Percentiles rank a stretch among this genome's conserved stretches.
Conservation (phyloP, 352 stramenopile genomes). For the Globisporangium paddicum region DNA sequence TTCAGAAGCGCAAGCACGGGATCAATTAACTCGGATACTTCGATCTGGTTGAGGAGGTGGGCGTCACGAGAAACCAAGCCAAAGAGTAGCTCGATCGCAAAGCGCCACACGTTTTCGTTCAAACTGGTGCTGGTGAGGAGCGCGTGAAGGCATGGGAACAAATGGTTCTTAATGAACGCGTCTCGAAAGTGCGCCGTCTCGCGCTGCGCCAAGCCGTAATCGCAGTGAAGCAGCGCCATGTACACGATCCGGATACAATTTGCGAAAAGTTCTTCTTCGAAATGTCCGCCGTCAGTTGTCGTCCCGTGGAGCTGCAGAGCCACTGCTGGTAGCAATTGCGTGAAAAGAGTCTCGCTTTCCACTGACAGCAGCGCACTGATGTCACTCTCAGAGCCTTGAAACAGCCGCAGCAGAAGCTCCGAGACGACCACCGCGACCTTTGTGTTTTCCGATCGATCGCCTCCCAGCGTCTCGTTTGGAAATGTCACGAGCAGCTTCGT, state of each 20-base stretch:
- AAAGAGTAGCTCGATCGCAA: slow-evolving; percentile 44
- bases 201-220: slow-evolving; percentile 19
- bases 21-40: slow-evolving; percentile 18
- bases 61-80: slow-evolving; percentile 33
- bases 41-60: slow-evolving; percentile 18
- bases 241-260: slow-evolving; percentile 56
- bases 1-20: slow-evolving; percentile 27
- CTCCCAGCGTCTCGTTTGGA: slow-evolving; percentile 27
- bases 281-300: background rate
- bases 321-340: slow-evolving; percentile 46
- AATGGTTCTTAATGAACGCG: slow-evolving; percentile 34
- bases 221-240: slow-evolving; percentile 42
- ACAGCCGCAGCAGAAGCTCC: slow-evolving; percentile 39
- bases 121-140: slow-evolving; percentile 14
- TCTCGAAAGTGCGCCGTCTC: slow-evolving; percentile 20
- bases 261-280: slow-evolving; percentile 21
- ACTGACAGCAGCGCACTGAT: slow-evolving; percentile 32
- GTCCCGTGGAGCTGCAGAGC: slow-evolving; percentile 21
- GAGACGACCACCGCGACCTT: slow-evolving; percentile 36
- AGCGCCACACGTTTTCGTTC: slow-evolving; percentile 46
- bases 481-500: slow-evolving; percentile 54
- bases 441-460: slow-evolving; percentile 11
- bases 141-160: slow-evolving; percentile 35
- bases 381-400: slow-evolving; percentile 35
- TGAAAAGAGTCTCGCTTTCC: slow-evolving; percentile 41